Percentiles rank a stretch among this genome's conserved stretches.
Conservation (phyloP, 1,284 basidiomycete species). For the Cutaneotrichosporon dermatis region DNA sequence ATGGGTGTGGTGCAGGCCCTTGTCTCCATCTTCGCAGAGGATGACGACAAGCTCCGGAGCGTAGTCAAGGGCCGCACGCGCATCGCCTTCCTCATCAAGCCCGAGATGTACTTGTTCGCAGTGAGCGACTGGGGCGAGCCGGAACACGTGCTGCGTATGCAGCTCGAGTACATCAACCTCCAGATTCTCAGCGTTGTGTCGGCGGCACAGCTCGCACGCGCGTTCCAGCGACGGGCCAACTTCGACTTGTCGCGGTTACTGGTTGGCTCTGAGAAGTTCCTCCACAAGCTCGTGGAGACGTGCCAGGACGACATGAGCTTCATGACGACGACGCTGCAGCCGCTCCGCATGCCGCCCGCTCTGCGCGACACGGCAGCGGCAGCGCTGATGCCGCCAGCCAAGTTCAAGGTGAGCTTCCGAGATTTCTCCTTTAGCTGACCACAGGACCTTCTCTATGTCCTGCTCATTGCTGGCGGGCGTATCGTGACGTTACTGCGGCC, state of each 20-base stretch:
- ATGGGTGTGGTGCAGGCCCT: constrained; percentile 93
- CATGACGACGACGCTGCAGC: constrained; percentile 72
- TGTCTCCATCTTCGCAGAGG: constrained; percentile 76
- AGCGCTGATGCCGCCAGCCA: constrained; percentile 68
- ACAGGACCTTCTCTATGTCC: constrained; percentile 86
- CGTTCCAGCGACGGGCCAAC: constrained; percentile 83
- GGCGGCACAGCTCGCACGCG: constrained; percentile 70
- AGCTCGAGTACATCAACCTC: constrained; percentile 89
- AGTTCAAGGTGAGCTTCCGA: constrained; percentile 64
- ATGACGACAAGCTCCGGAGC: constrained; percentile 70
- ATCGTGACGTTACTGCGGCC: constrained; percentile 87
- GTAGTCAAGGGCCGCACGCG: constrained; percentile 58
- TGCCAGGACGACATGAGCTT: constrained; percentile 76
- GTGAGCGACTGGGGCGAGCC: constrained; percentile 89
- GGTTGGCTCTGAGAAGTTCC: constrained; percentile 76
- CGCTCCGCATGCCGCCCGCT: constrained; percentile 67
- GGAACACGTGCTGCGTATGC: constrained; percentile 82
- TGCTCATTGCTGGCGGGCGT: constrained; percentile 70
- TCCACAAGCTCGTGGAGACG: constrained; percentile 64
- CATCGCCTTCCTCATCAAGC: constrained; percentile 77
- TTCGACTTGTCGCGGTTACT: constrained; percentile 83
- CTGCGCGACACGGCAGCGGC: constrained; percentile 68
- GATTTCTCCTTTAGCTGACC: not conserved
- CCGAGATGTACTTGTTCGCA: constrained; percentile 87
- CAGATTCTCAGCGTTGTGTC: constrained; percentile 89